phyloP scores from a whole-genome alignment of 345 rosid genomes.

The Limnanthes douglasii region DNA sequence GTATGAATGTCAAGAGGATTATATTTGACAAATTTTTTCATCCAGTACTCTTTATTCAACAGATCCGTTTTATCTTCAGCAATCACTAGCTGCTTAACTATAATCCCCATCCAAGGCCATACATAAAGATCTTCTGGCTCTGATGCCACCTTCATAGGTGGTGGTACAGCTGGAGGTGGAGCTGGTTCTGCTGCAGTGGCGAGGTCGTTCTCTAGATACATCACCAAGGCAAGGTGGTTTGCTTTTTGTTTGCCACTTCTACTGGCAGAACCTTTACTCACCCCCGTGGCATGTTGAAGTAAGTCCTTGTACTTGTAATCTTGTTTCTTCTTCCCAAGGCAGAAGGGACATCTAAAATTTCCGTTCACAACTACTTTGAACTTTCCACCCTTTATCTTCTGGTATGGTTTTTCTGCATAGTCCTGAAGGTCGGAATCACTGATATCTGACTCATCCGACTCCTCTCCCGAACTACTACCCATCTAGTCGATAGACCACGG shows the following conservation, averaged over 20 bases:
- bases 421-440: slow-evolving; percentile 71
- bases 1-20: slow-evolving; percentile 40
- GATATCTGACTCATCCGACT: slow-evolving; percentile 62
- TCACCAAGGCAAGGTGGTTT: slow-evolving; percentile 61
- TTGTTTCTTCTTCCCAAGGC: slow-evolving; percentile 78
- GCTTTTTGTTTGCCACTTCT: slow-evolving; percentile 63
- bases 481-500: slow-evolving; percentile 17
- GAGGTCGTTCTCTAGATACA: slow-evolving; percentile 45
- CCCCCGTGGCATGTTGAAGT: slow-evolving; percentile 79
- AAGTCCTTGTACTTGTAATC: slow-evolving; percentile 69
- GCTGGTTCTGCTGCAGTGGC: slow-evolving; percentile 27
- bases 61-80: too few relatives aligned
- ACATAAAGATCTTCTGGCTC: slow-evolving; percentile 33
- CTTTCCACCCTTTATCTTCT: slow-evolving; percentile 22
- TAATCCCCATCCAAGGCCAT: slow-evolving; percentile 82
- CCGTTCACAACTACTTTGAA: slow-evolving; percentile 55
- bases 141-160: slow-evolving; percentile 8
- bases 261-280: slow-evolving; percentile 62
- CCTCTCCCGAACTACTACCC: slow-evolving; percentile 52
- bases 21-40: slow-evolving; percentile 36
- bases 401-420: slow-evolving; percentile 40
- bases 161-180: too few relatives aligned
- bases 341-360: slow-evolving; percentile 66
- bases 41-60: slow-evolving; percentile 34
- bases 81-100: too few relatives aligned